Evolutionary conservation across 2,329 filamentous ascomycete genomes (phyloP), one percentile per base, ranked within the genome.

Genomic region (Chrysoporthe puriensis): DNA sequence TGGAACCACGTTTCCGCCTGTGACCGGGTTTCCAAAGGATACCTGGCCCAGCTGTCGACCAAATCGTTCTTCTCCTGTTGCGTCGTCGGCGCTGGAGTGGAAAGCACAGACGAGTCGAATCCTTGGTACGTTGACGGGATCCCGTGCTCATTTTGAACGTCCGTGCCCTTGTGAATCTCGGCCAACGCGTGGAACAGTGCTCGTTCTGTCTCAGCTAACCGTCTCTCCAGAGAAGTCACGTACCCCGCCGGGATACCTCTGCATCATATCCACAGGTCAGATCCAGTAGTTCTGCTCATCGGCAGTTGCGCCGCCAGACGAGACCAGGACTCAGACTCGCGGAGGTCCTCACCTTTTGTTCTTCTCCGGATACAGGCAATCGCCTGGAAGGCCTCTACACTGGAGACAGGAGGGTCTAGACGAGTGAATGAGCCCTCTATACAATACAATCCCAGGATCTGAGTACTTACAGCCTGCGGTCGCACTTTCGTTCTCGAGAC

Each of bases 91-190:
- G 46, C 50, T 21, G 59, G 36, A n/a, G 16, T 50, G 7, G 57
- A 62, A 13, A 64, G 60, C 57, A 58, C 61, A 43, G 64, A 64
- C n/a, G 16, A 18, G 36, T 26, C 52, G 21, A 64, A n/a, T n/a
- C 58, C 42, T 16, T 54, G 64, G 40, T 36, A 8, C 21, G 57
- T 13, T n/a, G 34, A 13, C 11, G 52, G n/a, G 40, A 32, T 54
- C 4, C 57, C 57, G 40, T 83, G 78, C 67, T 84, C 81, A 21
- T 78, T 78, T 26, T 46, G 54, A 13, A 57, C 54, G 11, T 61
- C 40, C 21, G 50, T 57, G 1, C 68, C 76, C 70, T 50, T 70
- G 70, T 68, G 66, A 58, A 72, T 54, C 66, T 71, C 71, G 56
- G 63, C 66, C 52, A 72, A 66, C n/a, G 63, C 70, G 56, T 54